Evolutionary conservation across 257 asterid genomes (phyloP).

Genomic region (Salvia miltiorrhiza): DNA sequence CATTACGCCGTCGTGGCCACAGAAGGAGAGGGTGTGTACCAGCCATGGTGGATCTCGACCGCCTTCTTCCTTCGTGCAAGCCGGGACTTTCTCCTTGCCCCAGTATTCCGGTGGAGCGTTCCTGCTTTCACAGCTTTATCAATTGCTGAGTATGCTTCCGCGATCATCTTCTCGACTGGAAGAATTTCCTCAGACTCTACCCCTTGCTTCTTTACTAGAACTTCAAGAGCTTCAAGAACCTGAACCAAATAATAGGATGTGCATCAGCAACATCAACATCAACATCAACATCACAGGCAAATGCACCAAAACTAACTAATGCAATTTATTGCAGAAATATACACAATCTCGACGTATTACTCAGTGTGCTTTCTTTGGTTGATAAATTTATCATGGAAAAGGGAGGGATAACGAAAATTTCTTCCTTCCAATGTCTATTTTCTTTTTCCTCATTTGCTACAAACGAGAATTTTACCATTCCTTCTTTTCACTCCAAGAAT

Average conservation of each 20-base stretch:
- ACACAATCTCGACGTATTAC: background rate
- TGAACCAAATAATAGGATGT: slow-evolving; percentile 10
- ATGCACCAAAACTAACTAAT: background rate
- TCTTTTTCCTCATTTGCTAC: no score
- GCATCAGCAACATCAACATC: slow-evolving; percentile 1
- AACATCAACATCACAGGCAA: background rate
- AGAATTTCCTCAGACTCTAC: slow-evolving; percentile 73
- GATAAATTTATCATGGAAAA: no score
- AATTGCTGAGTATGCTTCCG: slow-evolving; percentile 82
- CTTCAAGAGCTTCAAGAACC: slow-evolving; percentile 80
- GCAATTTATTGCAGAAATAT: background rate
- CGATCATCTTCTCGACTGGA: slow-evolving; percentile 71
- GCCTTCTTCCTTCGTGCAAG: slow-evolving; percentile 92
- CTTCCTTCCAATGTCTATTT: no score
- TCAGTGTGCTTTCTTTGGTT: no score
- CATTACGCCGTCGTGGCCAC: slow-evolving; percentile 34
- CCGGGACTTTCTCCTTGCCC: slow-evolving; percentile 93
- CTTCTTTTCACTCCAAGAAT: no score
- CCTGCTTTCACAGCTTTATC: slow-evolving; percentile 86
- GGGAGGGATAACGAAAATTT: no score
- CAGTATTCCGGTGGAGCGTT: slow-evolving; percentile 82
- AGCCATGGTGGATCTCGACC: slow-evolving; percentile 76
- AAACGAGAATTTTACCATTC: no score
- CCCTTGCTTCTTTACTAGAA: slow-evolving; percentile 61
- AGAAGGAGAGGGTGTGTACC: slow-evolving; percentile 68